A percentile compares a stretch with the other conserved stretches of the same genome.
Evolutionary conservation across 768 basidiomycete species (phyloP).

Genomic region (Clathrus columnatus): DNA sequence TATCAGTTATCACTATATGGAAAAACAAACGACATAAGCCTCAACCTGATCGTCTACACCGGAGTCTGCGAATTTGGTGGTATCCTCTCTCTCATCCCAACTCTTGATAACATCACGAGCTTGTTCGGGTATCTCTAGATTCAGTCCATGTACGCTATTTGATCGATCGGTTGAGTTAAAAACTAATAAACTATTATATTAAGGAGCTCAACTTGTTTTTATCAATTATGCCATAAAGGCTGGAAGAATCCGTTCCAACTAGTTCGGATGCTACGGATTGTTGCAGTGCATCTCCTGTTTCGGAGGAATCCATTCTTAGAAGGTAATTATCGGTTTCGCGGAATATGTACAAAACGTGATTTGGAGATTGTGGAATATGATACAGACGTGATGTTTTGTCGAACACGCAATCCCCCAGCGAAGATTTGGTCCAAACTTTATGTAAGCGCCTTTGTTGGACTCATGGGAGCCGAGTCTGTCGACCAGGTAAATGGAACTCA

Average conservation of each 20-base stretch:
- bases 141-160: conserved; percentile 70
- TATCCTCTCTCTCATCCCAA: conserved; percentile 72
- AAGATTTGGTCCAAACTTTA: too few species aligned
- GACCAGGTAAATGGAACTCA: too few species aligned
- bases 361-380: too few species aligned
- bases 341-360: too few species aligned
- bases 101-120: conserved; percentile 72
- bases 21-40: conserved; percentile 12
- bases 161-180: conserved; percentile 7
- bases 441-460: too few species aligned
- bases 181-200: conserved; percentile 9
- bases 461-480: too few species aligned
- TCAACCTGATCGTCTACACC: conserved; percentile 78
- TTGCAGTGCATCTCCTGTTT: neutral
- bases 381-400: too few species aligned
- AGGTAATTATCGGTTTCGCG: too few species aligned
- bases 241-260: conserved; percentile 41
- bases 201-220: conserved; percentile 49
- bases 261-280: conserved; percentile 36
- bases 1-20: neutral
- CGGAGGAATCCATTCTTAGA: neutral
- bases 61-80: conserved; percentile 57
- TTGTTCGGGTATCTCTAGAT: conserved; percentile 71
- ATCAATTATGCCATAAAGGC: conserved; percentile 53
- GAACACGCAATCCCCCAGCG: too few species aligned